Evolutionary conservation across 176 grass and related monocot genomes (phyloP).

Genomic region (Ensete ventricosum): DNA sequence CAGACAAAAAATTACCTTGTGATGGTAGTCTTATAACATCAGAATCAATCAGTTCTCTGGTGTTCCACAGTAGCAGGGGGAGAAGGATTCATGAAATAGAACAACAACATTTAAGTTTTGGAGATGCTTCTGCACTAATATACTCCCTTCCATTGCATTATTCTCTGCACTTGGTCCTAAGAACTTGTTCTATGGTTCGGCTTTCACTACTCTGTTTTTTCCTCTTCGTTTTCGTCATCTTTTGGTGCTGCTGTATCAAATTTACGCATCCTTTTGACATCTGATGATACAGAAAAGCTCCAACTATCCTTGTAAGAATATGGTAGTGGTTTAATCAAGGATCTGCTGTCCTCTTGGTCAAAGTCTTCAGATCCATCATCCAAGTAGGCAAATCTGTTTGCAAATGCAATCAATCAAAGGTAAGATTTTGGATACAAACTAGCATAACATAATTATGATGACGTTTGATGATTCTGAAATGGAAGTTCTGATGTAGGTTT

Average conservation of each 20-base stretch:
- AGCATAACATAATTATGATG: background rate
- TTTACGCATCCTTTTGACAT: background rate
- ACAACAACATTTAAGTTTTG: too few relatives aligned
- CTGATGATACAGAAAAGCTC: slow-evolving; percentile 8
- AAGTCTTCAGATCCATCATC: slow-evolving; percentile 4
- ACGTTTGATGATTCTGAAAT: background rate
- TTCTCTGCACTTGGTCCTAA: background rate
- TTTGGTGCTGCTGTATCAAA: background rate
- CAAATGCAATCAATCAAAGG: background rate
- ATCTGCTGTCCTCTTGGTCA: background rate
- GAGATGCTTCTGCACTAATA: too few relatives aligned
- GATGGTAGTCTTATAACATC: too few relatives aligned
- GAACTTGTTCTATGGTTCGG: background rate
- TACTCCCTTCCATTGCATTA: too few relatives aligned
- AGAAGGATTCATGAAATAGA: too few relatives aligned
- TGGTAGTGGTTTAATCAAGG: background rate
- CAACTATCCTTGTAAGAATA: slow-evolving; percentile 3
- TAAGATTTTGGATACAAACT: background rate
- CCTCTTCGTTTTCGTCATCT: background rate
- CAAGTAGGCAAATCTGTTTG: slow-evolving; percentile 3
- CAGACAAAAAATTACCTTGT: too few relatives aligned
- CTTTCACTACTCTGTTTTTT: background rate
- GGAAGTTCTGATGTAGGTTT: background rate
- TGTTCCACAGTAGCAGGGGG: too few relatives aligned
- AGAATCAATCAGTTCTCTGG: too few relatives aligned